Evolutionary conservation across 176 grass and related monocot genomes (phyloP), one percentile per base, ranked within the genome.

Genomic region (Typha latifolia): DNA sequence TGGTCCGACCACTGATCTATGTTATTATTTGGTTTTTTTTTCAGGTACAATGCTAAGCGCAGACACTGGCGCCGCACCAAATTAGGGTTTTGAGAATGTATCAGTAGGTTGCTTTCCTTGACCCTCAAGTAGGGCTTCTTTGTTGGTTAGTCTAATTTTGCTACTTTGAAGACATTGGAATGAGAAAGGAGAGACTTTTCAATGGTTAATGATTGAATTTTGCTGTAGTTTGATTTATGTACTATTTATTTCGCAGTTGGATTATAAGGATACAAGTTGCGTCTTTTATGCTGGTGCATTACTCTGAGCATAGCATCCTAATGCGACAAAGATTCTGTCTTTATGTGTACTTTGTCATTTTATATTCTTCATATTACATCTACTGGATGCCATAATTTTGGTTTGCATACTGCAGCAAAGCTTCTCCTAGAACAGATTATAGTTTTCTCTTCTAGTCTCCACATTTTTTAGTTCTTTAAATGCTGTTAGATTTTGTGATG

Each of bases 21-120:
- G 49, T 0, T 12, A 8, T 64, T 64, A 48, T 52, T 31, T 3
- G 4, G 1, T 29, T 2, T 29, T 1, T 29, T 29, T 29, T 29
- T 4, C 20, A 74, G 71, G 61, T 74, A 74, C 48, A 74, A 74
- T 47, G 71, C 71, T 10, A 74, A 74, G 71, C 71, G 71, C 71
- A 64, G 71, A 21, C 71, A 74, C 71, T 74, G 71, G 71, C 71
- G 71, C 27, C 71, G 71, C 61, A 74, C 71, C 4, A 74, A 74
- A 14, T 48, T 74, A 64, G 71, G 71, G 5, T 74, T 74, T 74
- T 74, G 62, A 74, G 48, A 47, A 51, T 22, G 16, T 21, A 6
- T 43, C 21, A 11, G 0, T 2, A 8, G 13, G 48, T 26, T 49
- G 66, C 10, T 64, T 64, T 64, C 13, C 27, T 6, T 59, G 20